A percentile compares a stretch with the other conserved stretches of the same genome.
Evolutionary conservation across 345 rosid genomes (phyloP).

Genomic region (Isatis tinctoria): DNA sequence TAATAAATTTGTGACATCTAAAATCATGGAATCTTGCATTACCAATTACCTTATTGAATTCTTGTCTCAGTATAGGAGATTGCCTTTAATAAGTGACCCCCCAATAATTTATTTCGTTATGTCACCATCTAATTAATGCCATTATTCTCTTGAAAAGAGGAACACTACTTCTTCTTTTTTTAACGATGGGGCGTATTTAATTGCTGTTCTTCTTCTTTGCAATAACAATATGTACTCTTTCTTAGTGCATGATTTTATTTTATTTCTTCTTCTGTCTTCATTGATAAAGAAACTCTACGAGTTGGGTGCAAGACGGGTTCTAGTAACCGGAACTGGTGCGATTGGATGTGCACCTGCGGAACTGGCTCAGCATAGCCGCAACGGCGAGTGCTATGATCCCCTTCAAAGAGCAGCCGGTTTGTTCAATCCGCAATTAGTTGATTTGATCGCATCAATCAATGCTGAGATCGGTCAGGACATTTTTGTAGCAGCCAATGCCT

Average conservation of each 20-base stretch:
- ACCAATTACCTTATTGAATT: not conserved
- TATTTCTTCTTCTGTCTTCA: not conserved
- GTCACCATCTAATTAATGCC: slow-evolving; percentile 10
- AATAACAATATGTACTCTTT: not conserved
- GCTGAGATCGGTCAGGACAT: slow-evolving; percentile 46
- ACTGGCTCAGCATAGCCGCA: slow-evolving; percentile 57
- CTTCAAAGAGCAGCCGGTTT: slow-evolving; percentile 59
- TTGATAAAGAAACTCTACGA: slow-evolving; percentile 55
- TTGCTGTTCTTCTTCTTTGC: not conserved
- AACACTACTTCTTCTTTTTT: not conserved
- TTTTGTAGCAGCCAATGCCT: slow-evolving; percentile 54
- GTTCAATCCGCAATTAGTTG: slow-evolving; percentile 62
- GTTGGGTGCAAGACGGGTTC: slow-evolving; percentile 70
- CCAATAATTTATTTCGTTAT: not conserved
- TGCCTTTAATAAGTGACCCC: slow-evolving; percentile 34
- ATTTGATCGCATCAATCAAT: slow-evolving; percentile 49
- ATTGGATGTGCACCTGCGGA: slow-evolving; percentile 83
- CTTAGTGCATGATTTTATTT: not conserved
- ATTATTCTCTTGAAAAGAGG: not conserved
- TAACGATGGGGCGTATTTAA: not conserved
- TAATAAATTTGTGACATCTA: not conserved
- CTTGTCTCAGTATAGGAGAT: not conserved
- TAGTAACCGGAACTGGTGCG: slow-evolving; percentile 89
- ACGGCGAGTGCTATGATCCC: slow-evolving; percentile 62
- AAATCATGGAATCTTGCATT: not conserved